phyloP scores from a whole-genome alignment of 495 filamentous ascomycete genomes.

The Neohortaea acidophila region DNA sequence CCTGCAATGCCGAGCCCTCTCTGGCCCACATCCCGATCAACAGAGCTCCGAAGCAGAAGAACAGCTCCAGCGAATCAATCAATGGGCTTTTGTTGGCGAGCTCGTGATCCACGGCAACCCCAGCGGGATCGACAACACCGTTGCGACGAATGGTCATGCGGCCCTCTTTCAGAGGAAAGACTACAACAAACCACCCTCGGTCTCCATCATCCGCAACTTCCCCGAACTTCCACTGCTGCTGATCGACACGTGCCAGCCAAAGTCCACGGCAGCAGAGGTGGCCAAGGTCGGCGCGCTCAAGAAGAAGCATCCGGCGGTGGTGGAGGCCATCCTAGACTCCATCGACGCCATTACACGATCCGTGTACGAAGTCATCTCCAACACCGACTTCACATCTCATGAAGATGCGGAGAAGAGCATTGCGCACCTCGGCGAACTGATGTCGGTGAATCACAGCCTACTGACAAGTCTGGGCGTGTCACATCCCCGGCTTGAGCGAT shows the following conservation, averaged over 20 bases:
- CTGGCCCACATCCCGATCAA: conserved; percentile 81
- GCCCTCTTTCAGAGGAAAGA: conserved; percentile 75
- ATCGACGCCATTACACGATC: conserved; percentile 69
- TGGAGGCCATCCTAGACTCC: conserved; percentile 61
- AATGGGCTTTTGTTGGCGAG: conserved; percentile 94
- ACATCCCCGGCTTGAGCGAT: conserved; percentile 80
- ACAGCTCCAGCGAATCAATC: conserved; percentile 86
- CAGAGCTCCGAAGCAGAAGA: conserved; percentile 60
- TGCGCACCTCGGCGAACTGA: conserved; percentile 62
- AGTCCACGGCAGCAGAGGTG: conserved; percentile 70
- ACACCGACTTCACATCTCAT: conserved; percentile 44
- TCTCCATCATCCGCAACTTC: conserved; percentile 68
- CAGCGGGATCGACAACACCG: conserved; percentile 95
- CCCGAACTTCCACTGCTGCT: conserved; percentile 80
- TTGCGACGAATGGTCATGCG: conserved; percentile 78
- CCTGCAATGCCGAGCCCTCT: conserved; percentile 70
- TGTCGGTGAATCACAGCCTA: conserved; percentile 84
- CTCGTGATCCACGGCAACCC: conserved; percentile 95
- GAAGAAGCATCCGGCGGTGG: conserved; percentile 51
- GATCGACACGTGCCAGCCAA: conserved; percentile 69
- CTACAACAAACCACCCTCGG: conserved; percentile 57
- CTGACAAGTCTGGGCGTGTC: conserved; percentile 80
- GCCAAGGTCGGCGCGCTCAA: conserved; percentile 66
- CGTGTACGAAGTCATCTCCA: conserved; percentile 52
- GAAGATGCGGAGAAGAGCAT: conserved; percentile 42